phyloP scores from a whole-genome alignment of 768 basidiomycete genomes.

The Termitomyces sp. region DNA sequence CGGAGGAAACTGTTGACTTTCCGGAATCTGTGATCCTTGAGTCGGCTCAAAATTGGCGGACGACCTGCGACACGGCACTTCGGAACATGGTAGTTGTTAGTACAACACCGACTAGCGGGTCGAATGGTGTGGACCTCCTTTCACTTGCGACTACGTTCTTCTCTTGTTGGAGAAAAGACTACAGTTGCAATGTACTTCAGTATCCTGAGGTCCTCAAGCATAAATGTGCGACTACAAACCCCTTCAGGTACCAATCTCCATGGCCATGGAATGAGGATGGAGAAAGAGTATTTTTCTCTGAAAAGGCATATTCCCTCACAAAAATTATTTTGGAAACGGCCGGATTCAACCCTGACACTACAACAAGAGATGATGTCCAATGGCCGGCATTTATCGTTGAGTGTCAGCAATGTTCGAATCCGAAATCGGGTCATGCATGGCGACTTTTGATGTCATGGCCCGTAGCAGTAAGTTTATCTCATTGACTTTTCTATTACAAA shows the following conservation, averaged over 20 bases:
- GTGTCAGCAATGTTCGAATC: background rate
- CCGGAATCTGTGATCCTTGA: background rate
- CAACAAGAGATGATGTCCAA: background rate
- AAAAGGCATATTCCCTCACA: background rate
- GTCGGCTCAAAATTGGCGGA: background rate
- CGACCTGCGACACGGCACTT: background rate
- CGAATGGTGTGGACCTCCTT: background rate
- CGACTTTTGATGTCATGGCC: slow-evolving; percentile 8
- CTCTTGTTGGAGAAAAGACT: background rate
- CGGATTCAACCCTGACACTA: slow-evolving; percentile 3
- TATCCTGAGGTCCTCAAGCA: slow-evolving; percentile 3
- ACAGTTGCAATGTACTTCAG: too few relatives aligned
- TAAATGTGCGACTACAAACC: background rate
- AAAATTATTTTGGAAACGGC: slow-evolving; percentile 1
- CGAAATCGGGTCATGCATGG: too few relatives aligned
- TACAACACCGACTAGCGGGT: background rate
- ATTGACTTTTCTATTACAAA: background rate
- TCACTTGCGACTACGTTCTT: slow-evolving; percentile 1
- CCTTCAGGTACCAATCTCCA: too few relatives aligned
- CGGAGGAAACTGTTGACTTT: background rate
- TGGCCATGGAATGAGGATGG: background rate
- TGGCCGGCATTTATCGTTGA: background rate
- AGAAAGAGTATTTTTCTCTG: background rate
- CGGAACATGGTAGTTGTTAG: background rate
- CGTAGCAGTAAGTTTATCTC: background rate